Percentiles rank a stretch among this genome's conserved stretches.
Conservation (phyloP, 768 basidiomycete species). For the Boletus eberwhitei region DNA sequence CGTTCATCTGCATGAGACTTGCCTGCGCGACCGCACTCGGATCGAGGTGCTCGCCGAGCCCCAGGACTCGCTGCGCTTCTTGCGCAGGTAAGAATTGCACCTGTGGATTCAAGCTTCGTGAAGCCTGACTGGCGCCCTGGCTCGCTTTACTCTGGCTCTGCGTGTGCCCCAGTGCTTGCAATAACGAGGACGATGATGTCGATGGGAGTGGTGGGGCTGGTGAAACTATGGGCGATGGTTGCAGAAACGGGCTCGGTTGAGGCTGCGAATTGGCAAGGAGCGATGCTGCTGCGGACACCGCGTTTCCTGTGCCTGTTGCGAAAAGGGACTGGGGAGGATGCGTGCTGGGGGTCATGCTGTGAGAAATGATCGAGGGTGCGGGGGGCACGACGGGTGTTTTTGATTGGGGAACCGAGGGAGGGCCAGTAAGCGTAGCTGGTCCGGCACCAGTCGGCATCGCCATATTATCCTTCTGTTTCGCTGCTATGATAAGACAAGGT, state of each 20-base stretch:
- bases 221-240: conserved; percentile 15
- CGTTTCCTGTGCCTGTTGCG: conserved; percentile 15
- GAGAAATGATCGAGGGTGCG: conserved; percentile 7
- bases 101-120: conserved; percentile 10
- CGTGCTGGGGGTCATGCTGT: conserved; percentile 33
- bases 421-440: conserved; percentile 9
- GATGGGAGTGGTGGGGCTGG: conserved; percentile 15
- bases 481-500: conserved; percentile 5
- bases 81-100: conserved; percentile 52
- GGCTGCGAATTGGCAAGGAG: conserved; percentile 22
- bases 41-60: conserved; percentile 42
- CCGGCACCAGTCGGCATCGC: conserved; percentile 9
- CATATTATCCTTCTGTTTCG: conserved; percentile 23
- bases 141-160: conserved; percentile 11
- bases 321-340: conserved; percentile 31
- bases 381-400: conserved; percentile 20
- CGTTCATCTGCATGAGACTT: conserved; percentile 74
- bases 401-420: conserved; percentile 7
- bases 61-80: conserved; percentile 51
- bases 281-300: conserved; percentile 11
- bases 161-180: conserved; percentile 23
- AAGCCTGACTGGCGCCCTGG: conserved; percentile 1
- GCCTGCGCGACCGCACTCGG: conserved; percentile 59
- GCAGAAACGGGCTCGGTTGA: conserved; percentile 31
- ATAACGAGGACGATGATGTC: conserved; percentile 23